Percentiles rank a stretch among this genome's conserved stretches.
Evolutionary conservation across 2,329 filamentous ascomycete species (phyloP).

Genomic region (Teratosphaeriaceae sp.): DNA sequence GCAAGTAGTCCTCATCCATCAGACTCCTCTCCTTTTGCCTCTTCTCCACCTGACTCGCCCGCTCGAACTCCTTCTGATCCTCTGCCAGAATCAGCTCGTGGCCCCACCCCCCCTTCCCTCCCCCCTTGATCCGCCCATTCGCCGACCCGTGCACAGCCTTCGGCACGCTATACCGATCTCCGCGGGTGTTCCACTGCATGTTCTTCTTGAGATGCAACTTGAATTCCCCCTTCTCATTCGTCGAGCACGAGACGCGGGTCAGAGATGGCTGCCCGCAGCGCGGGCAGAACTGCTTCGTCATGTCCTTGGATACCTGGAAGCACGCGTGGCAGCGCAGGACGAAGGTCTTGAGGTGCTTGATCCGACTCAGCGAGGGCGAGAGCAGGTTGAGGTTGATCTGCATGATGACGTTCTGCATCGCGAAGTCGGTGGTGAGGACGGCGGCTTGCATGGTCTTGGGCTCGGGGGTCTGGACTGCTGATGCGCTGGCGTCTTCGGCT

Average conservation of each 20-base stretch:
- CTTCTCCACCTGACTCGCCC: constrained; percentile 56
- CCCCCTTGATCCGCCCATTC: constrained; percentile 65
- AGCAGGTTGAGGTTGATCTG: constrained; percentile 92
- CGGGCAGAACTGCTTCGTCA: constrained; percentile 85
- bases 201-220: constrained; percentile 84
- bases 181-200: constrained; percentile 92
- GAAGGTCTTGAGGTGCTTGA: constrained; percentile 80
- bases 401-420: constrained; percentile 94
- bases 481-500: constrained; percentile 52
- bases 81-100: constrained; percentile 76
- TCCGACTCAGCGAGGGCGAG: constrained; percentile 69
- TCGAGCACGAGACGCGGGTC: constrained; percentile 78
- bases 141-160: constrained; percentile 78
- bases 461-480: constrained; percentile 41
- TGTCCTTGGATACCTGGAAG: constrained; percentile 78
- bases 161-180: constrained; percentile 86
- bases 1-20: constrained; percentile 93
- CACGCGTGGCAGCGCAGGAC: constrained; percentile 90
- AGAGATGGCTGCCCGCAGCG: constrained; percentile 84
- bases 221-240: constrained; percentile 72
- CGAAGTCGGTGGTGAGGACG: constrained; percentile 91
- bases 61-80: constrained; percentile 88
- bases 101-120: constrained; percentile 85
- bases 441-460: constrained; percentile 72
- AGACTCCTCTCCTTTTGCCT: constrained; percentile 66